phyloP scores from a whole-genome alignment of 2,329 filamentous ascomycete genomes.

The Sporothrix protearum region DNA sequence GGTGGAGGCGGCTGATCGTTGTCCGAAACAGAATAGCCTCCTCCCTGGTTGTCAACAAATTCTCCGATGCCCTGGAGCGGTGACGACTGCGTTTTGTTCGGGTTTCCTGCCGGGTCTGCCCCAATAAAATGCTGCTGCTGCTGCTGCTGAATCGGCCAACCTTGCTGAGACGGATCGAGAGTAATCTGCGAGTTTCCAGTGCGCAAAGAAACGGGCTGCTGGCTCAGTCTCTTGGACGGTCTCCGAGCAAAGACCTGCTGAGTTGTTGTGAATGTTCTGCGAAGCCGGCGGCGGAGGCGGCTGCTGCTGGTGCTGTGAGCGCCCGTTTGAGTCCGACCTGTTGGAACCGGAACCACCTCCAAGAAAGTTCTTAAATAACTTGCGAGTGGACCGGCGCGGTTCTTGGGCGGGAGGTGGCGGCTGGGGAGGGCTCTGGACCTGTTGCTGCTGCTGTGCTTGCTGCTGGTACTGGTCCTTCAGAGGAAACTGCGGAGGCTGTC shows the following conservation, averaged over 20 bases:
- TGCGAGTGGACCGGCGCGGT: conserved; percentile 49
- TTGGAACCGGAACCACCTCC: conserved; percentile 39
- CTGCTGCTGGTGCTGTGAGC: conserved; percentile 30
- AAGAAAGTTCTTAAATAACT: conserved; percentile 54
- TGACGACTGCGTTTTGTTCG: conserved; percentile 38
- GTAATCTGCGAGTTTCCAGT: conserved; percentile 42
- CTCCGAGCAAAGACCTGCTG: conserved; percentile 48
- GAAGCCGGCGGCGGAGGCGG: conserved; percentile 24
- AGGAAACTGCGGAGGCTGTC: conserved; percentile 28
- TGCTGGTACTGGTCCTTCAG: conserved; percentile 29
- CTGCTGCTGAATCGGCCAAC: conserved; percentile 34
- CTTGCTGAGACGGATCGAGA: conserved; percentile 35
- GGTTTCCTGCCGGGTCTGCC: conserved; percentile 1
- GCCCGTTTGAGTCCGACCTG: conserved; percentile 32
- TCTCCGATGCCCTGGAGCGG: conserved; percentile 46
- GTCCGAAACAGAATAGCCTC: conserved; percentile 37
- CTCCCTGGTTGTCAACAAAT: conserved; percentile 27
- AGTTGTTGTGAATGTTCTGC: conserved; percentile 48
- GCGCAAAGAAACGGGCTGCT: conserved; percentile 43
- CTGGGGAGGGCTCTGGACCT: conserved; percentile 24
- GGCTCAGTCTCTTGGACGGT: conserved; percentile 57
- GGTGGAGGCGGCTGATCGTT: conserved; percentile 40
- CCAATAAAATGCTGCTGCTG: conserved; percentile 20
- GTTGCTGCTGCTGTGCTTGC: conserved; percentile 29
- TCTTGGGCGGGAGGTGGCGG: conserved; percentile 37